Evolutionary conservation across 129 eudicot genomes (phyloP).

Genomic region (Chrysanthemum lavandulifolium): DNA sequence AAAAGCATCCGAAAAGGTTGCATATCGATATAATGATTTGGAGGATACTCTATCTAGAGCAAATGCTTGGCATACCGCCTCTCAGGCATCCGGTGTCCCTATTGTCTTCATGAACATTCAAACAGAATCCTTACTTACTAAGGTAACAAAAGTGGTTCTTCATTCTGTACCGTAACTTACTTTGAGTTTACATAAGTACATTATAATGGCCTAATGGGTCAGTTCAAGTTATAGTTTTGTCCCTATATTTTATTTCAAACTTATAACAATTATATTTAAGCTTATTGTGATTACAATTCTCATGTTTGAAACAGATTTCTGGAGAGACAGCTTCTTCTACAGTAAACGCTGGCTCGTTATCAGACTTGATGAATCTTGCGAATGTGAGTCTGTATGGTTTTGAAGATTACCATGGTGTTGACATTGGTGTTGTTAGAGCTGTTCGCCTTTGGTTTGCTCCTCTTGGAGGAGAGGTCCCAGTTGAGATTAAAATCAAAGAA

Average conservation of each 20-base stretch:
- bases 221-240: background rate
- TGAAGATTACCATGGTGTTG: conserved; percentile 98
- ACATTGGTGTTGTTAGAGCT: conserved; percentile 87
- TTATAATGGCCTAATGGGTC: no score
- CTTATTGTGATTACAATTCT: background rate
- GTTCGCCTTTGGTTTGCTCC: conserved; percentile 96
- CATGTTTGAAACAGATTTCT: conserved; percentile 56
- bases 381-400: conserved; percentile 83
- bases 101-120: conserved; percentile 84
- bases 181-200: no score
- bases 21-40: conserved; percentile 63
- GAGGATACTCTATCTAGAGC: conserved; percentile 94
- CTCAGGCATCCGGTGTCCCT: conserved; percentile 85
- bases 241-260: background rate
- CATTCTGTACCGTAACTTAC: background rate
- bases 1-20: conserved; percentile 51
- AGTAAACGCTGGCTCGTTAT: conserved; percentile 63
- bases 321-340: conserved; percentile 87
- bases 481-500: conserved; percentile 63
- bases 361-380: conserved; percentile 74
- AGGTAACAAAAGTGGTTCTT: conserved; percentile 43
- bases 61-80: conserved; percentile 79
- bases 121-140: conserved; percentile 94
- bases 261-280: background rate
- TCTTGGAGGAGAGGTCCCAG: conserved; percentile 68